These are phyloP conservation scores for Diaporthe longicolla DNA, from an alignment of 2,329 filamentous ascomycete genomes.

Conservation along the genomic window DNA sequence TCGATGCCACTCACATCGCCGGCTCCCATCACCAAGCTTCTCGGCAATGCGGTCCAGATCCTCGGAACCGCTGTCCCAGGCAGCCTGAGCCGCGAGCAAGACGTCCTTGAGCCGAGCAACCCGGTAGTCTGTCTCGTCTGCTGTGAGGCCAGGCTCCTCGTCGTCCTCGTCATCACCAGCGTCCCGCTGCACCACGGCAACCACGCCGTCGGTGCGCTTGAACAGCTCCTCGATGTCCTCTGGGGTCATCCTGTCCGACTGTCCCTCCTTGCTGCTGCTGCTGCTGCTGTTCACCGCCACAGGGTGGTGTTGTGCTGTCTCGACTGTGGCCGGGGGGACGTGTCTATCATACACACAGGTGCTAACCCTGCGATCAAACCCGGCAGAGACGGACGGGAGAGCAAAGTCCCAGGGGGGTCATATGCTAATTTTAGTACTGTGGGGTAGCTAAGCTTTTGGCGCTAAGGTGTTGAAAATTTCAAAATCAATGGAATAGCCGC, in stretches of 20 bases:
- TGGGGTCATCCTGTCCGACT: conserved; percentile 50
- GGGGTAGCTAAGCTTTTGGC: too few species aligned
- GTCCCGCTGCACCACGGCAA: conserved; percentile 41
- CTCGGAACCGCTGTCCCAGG: conserved; percentile 57
- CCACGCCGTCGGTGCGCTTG: conserved; percentile 50
- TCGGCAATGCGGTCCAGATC: conserved; percentile 64
- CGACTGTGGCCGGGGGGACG: conserved; percentile 7
- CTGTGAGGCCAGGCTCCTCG: conserved; percentile 42
- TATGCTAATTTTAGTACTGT: too few species aligned
- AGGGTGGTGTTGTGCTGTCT: conserved; percentile 17
- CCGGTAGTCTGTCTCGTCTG: conserved; percentile 45
- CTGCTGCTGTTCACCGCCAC: background rate
- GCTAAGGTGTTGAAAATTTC: too few species aligned
- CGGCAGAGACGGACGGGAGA: conserved; percentile 26
- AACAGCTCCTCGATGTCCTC: conserved; percentile 57
- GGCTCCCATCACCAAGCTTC: conserved; percentile 68
- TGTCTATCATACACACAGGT: conserved; percentile 13
- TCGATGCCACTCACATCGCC: conserved; percentile 62
- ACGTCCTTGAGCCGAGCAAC: conserved; percentile 53
- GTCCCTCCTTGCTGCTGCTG: background rate
- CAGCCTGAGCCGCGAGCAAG: conserved; percentile 55
- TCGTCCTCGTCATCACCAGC: conserved; percentile 48
- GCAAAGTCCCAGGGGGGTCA: conserved; percentile 5
- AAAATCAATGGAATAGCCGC: too few species aligned
- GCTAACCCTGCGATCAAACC: conserved; percentile 25